These are phyloP conservation scores for Fusarium papillatum DNA, from an alignment of 2,329 filamentous ascomycete genomes.

Conservation along the genomic window DNA sequence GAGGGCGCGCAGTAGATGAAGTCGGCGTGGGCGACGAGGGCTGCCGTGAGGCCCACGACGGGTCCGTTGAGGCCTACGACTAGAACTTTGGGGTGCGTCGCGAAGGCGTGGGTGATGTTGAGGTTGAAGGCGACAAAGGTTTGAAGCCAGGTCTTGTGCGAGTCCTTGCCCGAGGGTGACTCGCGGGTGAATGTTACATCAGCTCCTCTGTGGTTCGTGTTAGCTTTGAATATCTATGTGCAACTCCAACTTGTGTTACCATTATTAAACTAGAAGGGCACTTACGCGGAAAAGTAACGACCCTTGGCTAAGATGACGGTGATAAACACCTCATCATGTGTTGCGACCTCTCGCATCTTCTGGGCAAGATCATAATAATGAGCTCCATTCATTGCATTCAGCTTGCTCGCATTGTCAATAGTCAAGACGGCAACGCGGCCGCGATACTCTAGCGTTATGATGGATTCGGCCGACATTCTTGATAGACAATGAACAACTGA, in stretches of 20 bases:
- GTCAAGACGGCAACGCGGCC: constrained; percentile 78
- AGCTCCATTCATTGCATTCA: constrained; percentile 82
- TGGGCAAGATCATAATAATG: constrained; percentile 85
- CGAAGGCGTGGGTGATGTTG: constrained; percentile 90
- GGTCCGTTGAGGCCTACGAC: constrained; percentile 94
- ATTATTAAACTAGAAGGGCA: constrained; percentile 14
- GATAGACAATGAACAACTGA: background rate
- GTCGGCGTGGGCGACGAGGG: constrained; percentile 86
- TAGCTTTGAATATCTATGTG: background rate
- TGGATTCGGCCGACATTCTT: constrained; percentile 37
- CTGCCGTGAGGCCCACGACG: constrained; percentile 88
- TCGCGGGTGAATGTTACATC: constrained; percentile 74
- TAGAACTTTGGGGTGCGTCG: constrained; percentile 94
- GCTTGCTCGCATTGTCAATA: constrained; percentile 86
- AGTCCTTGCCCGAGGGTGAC: constrained; percentile 53
- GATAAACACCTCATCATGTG: constrained; percentile 83
- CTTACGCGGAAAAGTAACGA: constrained; percentile 89
- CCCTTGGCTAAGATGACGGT: constrained; percentile 89
- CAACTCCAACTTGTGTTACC: background rate
- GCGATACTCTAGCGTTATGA: constrained; percentile 56
- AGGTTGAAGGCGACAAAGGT: constrained; percentile 89
- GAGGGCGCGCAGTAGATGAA: constrained; percentile 91
- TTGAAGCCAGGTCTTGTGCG: constrained; percentile 71
- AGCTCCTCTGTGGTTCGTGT: constrained; percentile 73
- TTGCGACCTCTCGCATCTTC: constrained; percentile 82